phyloP scores from a whole-genome alignment of 2,329 filamentous ascomycete species.

The Aspergillus pseudoglaucus region DNA sequence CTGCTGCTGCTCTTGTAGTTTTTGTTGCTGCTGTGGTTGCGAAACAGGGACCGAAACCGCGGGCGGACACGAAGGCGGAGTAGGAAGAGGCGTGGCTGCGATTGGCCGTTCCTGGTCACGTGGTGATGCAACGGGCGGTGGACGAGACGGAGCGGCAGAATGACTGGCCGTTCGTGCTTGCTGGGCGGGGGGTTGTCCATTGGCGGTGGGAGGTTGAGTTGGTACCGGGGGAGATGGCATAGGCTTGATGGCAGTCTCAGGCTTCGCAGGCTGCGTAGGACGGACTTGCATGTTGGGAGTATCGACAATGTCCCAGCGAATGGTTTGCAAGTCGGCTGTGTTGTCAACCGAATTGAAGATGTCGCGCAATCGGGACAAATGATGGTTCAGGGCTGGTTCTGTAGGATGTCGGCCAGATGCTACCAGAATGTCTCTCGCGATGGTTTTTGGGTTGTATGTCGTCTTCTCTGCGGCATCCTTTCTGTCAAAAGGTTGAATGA shows the following conservation, averaged over 20 bases:
- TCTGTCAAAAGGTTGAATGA: constrained; percentile 41
- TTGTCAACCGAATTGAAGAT: constrained; percentile 39
- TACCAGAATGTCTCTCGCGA: constrained; percentile 58
- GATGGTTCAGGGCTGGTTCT: constrained; percentile 53
- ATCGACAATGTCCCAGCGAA: constrained; percentile 58
- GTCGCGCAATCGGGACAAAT: constrained; percentile 46
- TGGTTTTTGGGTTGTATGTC: constrained; percentile 55
- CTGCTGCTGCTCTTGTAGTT: not conserved
- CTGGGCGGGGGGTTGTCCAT: not conserved
- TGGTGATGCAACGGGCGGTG: constrained; percentile 9
- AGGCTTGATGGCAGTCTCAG: not conserved
- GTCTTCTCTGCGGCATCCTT: constrained; percentile 38
- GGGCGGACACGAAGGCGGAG: not conserved
- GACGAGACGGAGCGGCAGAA: constrained; percentile 2
- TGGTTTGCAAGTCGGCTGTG: constrained; percentile 49
- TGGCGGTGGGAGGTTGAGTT: not conserved
- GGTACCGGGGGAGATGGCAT: not conserved
- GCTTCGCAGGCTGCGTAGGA: not conserved
- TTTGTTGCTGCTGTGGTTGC: not conserved
- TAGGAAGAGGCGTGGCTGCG: not conserved
- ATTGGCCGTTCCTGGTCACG: constrained; percentile 7
- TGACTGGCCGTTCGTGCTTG: not conserved
- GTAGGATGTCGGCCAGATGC: constrained; percentile 56
- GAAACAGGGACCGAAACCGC: not conserved
- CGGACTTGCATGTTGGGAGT: not conserved